Conservation (phyloP, 352 stramenopile species). For the Globisporangium emineosum region DNA sequence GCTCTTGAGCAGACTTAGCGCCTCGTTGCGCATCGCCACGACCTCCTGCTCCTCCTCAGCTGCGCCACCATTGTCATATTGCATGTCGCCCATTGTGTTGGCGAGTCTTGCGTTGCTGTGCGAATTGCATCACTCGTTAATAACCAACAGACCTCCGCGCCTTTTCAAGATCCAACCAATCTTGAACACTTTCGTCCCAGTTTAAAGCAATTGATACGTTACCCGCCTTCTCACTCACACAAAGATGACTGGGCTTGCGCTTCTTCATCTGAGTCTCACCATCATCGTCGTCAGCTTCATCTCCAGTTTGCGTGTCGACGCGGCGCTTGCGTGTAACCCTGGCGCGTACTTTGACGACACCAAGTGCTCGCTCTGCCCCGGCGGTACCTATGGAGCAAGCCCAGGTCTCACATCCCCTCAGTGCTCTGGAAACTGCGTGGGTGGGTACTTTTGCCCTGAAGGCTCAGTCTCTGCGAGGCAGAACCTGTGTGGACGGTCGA, state of each 20-base stretch:
- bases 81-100: background rate
- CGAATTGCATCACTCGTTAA: background rate
- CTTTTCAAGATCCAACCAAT: constrained; percentile 1
- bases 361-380: constrained; percentile 45
- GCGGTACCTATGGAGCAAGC: constrained; percentile 39
- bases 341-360: constrained; percentile 42
- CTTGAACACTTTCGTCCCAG: background rate
- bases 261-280: background rate
- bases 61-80: background rate
- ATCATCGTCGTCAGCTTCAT: background rate
- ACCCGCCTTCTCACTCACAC: background rate
- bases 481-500: constrained; percentile 43
- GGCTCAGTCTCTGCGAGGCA: constrained; percentile 56
- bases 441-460: constrained; percentile 54
- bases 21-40: constrained; percentile 10
- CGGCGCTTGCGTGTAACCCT: constrained; percentile 34
- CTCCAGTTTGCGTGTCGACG: background rate
- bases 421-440: constrained; percentile 49
- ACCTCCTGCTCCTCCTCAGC: constrained; percentile 6
- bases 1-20: constrained; percentile 24
- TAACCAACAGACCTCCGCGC: background rate
- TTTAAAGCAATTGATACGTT: background rate
- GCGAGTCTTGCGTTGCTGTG: background rate
- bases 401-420: constrained; percentile 30
- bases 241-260: background rate